Evolutionary conservation across 805 yeast genomes (phyloP), one percentile per base, ranked within the genome.

Genomic region (Yarrowia keelungensis): DNA sequence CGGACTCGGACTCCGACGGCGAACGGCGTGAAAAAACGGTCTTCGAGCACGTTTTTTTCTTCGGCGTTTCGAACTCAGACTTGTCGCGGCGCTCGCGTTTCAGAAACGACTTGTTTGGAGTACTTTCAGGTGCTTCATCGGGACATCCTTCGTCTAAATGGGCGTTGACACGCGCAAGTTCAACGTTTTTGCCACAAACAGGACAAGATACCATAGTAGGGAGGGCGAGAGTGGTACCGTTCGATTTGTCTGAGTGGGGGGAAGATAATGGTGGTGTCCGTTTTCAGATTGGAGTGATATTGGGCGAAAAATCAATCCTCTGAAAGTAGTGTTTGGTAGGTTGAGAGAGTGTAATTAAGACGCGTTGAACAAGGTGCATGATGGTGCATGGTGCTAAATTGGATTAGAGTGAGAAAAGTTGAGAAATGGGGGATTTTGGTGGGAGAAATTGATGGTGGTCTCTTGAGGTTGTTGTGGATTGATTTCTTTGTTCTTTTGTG

Each of bases 61-160:
- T 53, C n/a, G 69, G 68, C 16, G 45, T 38, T 39, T 26, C 42
- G 4, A 59, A 35, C 12, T 47, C 46, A 19, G 47, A 26, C 15
- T 22, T 32, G 19, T 50, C 61, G 15, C 56, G 43, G n/a, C 67
- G 56, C 26, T 62, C 56, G 26, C 67, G 67, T 26, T 62, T 62
- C 56, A 62, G 26, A 38, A 62, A 62, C 26, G 54, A 49, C 39
- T 47, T 49, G 46, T 16, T 47, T 15, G 67, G 56, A 11, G 56
- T 47, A 8, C 10, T n/a, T 11, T 46, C 56, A 2, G 45, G 54
- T 39, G 26, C 67, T 32, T 67, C 70, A 26, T 71, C 51, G 2
- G 78, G 78, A 65, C 81, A 78, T 7, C 80, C 81, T 41, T 69
- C 69, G 61, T 78, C 81, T 11, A 78, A 67, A 70, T 78, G 81